phyloP scores from a whole-genome alignment of 1,284 basidiomycete species.

The Rhodotorula sp. region DNA sequence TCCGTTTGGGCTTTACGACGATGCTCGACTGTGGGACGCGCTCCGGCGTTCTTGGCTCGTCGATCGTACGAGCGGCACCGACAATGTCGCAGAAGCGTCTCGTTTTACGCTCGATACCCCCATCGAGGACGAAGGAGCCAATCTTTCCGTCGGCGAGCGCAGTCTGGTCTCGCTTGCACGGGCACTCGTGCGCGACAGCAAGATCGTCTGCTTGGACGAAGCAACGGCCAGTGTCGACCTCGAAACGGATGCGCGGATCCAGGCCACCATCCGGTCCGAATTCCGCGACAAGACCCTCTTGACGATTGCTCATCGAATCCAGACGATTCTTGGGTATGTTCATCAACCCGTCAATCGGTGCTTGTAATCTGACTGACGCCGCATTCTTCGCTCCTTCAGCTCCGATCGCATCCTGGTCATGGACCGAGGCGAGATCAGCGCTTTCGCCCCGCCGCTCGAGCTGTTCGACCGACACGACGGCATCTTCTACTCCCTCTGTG shows the following conservation, averaged over 20 bases:
- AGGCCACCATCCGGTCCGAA: constrained; percentile 65
- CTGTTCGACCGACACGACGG: constrained; percentile 60
- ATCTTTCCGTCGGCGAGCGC: constrained; percentile 62
- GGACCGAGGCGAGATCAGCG: constrained; percentile 66
- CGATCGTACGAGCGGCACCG: constrained; percentile 26
- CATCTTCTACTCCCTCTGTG: constrained; percentile 64
- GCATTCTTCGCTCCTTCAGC: constrained; percentile 41
- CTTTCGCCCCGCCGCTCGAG: constrained; percentile 65
- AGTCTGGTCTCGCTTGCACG: constrained; percentile 76
- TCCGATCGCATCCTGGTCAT: constrained; percentile 79
- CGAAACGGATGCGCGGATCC: constrained; percentile 69
- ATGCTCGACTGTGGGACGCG: constrained; percentile 48
- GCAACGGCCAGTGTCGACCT: constrained; percentile 78
- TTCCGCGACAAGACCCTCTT: constrained; percentile 60
- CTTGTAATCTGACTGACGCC: neutral
- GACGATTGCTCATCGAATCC: constrained; percentile 67
- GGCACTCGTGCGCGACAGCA: constrained; percentile 71
- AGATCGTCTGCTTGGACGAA: constrained; percentile 73
- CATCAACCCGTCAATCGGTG: accelerated
- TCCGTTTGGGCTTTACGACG: constrained; percentile 49
- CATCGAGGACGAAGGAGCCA: constrained; percentile 82
- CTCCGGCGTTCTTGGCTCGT: constrained; percentile 49
- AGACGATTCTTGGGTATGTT: constrained; percentile 62
- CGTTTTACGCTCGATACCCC: constrained; percentile 70
- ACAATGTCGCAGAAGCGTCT: constrained; percentile 28